Evolutionary conservation across 106 monocot genomes (phyloP).

Genomic region (Phalaenopsis equestris): DNA sequence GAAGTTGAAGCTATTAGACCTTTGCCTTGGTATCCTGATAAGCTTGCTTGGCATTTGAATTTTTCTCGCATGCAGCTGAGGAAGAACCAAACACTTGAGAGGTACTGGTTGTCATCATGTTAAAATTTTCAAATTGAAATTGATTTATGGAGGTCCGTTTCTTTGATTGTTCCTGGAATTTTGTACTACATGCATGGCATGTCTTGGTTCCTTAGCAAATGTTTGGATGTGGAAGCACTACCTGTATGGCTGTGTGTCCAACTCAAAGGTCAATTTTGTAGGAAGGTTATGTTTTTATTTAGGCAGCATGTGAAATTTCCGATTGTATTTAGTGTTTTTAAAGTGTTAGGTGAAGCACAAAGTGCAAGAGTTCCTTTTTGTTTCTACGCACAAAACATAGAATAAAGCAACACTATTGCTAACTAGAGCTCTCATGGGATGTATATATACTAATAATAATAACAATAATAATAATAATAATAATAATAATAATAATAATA

Average conservation of each 20-base stretch:
- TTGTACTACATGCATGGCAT: not conserved
- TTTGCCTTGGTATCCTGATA: slow-evolving; percentile 92
- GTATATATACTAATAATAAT: too few species aligned
- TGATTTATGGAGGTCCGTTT: too few species aligned
- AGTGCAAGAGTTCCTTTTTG: too few species aligned
- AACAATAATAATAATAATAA: too few species aligned
- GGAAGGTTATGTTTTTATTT: not conserved
- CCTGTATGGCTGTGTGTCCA: not conserved
- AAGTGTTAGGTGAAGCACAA: too few species aligned
- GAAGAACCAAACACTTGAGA: slow-evolving; percentile 96
- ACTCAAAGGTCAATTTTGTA: not conserved
- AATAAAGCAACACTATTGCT: too few species aligned
- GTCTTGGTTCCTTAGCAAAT: not conserved
- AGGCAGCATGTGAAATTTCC: not conserved
- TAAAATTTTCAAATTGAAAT: slow-evolving; percentile 1
- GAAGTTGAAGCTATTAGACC: slow-evolving; percentile 86
- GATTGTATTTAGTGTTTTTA: not conserved
- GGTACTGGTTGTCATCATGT: slow-evolving; percentile 35
- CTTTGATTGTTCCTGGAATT: slow-evolving; percentile 1
- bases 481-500: too few species aligned
- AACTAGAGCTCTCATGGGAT: too few species aligned
- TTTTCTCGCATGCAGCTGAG: slow-evolving; percentile 94
- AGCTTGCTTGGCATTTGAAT: slow-evolving; percentile 98
- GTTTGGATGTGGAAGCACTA: not conserved
- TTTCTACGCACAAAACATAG: too few species aligned